Base-by-base conservation (phyloP, 2,329 filamentous ascomycete species). In the Saccharata proteae region DNA sequence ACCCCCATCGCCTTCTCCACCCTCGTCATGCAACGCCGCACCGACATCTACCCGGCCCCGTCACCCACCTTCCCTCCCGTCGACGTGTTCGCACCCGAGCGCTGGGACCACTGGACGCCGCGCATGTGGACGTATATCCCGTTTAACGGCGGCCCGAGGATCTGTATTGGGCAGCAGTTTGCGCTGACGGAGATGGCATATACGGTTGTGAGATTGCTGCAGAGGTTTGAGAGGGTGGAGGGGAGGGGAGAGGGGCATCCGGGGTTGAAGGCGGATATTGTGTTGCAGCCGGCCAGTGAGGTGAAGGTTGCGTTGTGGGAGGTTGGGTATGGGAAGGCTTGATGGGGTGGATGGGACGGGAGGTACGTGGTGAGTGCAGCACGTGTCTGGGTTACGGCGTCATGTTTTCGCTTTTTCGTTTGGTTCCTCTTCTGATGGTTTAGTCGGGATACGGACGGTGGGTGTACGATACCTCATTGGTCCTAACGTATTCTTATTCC, bases 111-210 rank as follows among this genome's bases (percentile, higher is more conserved):
- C 0, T 67, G 64, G 64, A 62, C 57, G 5, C 65, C 64, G 0
- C 62, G 61, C 39, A 42, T 44, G 9, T 70, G 64, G 64, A 60
- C 59, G 1, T 65, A 40, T 40, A 30, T 37, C 3, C 62, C 62
- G 0, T 66, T 65, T 41, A 64, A 65, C 29, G 62, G 61, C 3
- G 60, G 62, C 0, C 61, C 62, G 3, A 40, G 63, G 2, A 64
- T 65, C n/a, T 67, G 63, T 36, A 59, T 67, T 20, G 63, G 63
- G 0, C 62, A 65, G 49, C 61, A 66, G 35, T 67, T 67, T 39
- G 63, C 63, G 9, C 46, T 66, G 16, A 65, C 61, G 1, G 63
- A 66, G 41, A 61, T 66, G 57, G 61, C 48, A 3, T 67, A 65
- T 36, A 64, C 61, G 6, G 45, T 63, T 13, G 60, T 61, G 9